Base-by-base conservation (phyloP, 1,284 basidiomycete species). In the Sporisorium exsertum region DNA sequence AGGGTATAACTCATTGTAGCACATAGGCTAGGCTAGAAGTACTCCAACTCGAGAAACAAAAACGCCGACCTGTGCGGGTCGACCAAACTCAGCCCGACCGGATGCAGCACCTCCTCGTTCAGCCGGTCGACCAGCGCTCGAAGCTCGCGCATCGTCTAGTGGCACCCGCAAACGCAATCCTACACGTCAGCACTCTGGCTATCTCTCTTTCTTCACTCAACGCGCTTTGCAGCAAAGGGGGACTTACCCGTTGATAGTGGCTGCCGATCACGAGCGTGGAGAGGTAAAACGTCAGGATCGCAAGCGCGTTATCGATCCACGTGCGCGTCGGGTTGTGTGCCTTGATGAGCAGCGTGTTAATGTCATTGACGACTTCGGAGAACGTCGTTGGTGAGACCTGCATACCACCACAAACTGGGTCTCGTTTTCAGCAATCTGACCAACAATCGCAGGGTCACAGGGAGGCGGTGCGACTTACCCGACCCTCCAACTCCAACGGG, bases 101-200 rank as follows among this genome's bases (percentile, higher is more conserved):
- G 92, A 82, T 95, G 93, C 86, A 91, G 94, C 20, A 92, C 71
- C 51, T 89, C 88, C 27, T 83, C 84, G 83, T 95, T 95, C 57
- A 91, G 86, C 54, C 89, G 87, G 37, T 90, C 89, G 54, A 95
- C 88, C 43, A 90, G 87, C 20, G 85, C 76, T 55, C 89, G 87
- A 42, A 95, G 86, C 62, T 90, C 88, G n/a, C 84, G 84, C 92
- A 95, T 93, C 84, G 93, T 91, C 94, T 94, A n/a, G n/a, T n/a
- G n/a, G n/a, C n/a, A n/a, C n/a, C 16, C 29, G 8, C n/a, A 26
- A 26, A 32, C 5, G 29, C 18, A 26, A 32, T 49, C 16, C 43
- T 18, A 6, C 10, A 10, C 35, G 55, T 51, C 43, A 60, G 35
- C 35, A 18, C 5, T 6, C 12, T 13, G 27, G 27, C 35, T 27